A percentile compares a stretch with the other conserved stretches of the same genome.
Evolutionary conservation across 2,329 filamentous ascomycete species (phyloP).

Genomic region (Erysiphe pisi): DNA sequence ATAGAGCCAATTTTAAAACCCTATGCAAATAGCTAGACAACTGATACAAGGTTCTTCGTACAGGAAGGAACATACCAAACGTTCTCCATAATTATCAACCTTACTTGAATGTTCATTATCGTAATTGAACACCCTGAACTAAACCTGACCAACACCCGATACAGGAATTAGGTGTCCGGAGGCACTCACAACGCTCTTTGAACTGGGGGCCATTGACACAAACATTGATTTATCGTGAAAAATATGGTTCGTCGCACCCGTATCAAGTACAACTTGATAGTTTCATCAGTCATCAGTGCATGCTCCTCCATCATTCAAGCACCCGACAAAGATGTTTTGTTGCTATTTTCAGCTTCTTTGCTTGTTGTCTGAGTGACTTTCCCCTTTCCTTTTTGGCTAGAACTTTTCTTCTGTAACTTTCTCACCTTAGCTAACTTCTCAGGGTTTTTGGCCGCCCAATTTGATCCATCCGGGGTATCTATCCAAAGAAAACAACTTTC

Average conservation of each 20-base stretch:
- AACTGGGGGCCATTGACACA: neutral
- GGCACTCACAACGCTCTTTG: neutral
- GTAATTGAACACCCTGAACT: conserved; percentile 1
- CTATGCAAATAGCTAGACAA: neutral
- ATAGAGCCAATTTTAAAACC: conserved; percentile 1
- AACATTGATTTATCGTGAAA: conserved; percentile 15
- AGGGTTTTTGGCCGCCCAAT: conserved; percentile 9
- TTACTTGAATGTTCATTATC: neutral
- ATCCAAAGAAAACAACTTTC: neutral
- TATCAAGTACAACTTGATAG: neutral
- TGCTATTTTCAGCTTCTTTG: neutral
- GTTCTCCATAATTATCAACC: neutral
- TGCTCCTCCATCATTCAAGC: neutral
- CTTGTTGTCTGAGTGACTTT: neutral
- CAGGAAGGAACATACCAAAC: conserved; percentile 26
- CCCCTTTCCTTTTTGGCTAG: neutral
- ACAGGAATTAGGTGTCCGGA: neutral
- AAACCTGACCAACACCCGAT: neutral
- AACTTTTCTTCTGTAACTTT: conserved; percentile 3
- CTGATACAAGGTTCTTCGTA: conserved; percentile 1
- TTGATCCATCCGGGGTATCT: neutral
- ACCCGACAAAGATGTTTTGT: neutral
- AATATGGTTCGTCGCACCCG: neutral
- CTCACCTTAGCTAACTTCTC: neutral
- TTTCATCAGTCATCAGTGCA: neutral